Evolutionary conservation across 805 yeast species (phyloP), one percentile per base, ranked within the genome.

Genomic region (Lipomyces kockii): DNA sequence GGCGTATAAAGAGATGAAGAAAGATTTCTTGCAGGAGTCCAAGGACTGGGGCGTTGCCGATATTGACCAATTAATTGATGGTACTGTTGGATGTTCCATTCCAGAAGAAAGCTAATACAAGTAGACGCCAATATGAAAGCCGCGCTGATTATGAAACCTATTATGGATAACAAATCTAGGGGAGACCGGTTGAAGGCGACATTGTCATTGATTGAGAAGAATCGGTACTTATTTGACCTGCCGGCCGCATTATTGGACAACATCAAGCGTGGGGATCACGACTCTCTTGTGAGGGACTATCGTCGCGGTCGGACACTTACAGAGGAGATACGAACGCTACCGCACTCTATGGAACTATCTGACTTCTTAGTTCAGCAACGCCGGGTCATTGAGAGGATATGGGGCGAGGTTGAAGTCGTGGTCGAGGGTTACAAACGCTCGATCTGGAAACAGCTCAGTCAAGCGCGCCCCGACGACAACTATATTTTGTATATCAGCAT

Each of bases 71-170:
- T 73, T 80, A 49, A 78, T 82, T 52, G 81, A 78, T n/a, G 82
- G 72, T 69, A 57, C 20, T 3, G 34, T 29, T 20, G 12, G 17
- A 11, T 39, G 22, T 43, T 39, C 20, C 27, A 9, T 3, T 32
- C 27, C 37, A 17, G 20, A 17, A 43, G 22, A n/a, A 17, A 17
- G 49, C 53, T 29, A 9, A 79, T 43, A 1, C 14, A 39, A 17
- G 29, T 22, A 68, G 72, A 83, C 20, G 84, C 89, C 2, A 84
- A 82, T 60, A 82, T 85, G 63, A 82, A 82, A 51, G 84, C 88
- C 1, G 82, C 87, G 1, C 77, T 84, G 62, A 75, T 86, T 58
- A 79, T 87, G 64, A 85, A 88, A 65, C 94, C 93, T 0, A 81
- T 89, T 3, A 75, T 87, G 35, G 83, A 83, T 25, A 81, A 83